Evolutionary conservation across 2,329 filamentous ascomycete genomes (phyloP).

Genomic region (Neoscytalidium dimidiatum): DNA sequence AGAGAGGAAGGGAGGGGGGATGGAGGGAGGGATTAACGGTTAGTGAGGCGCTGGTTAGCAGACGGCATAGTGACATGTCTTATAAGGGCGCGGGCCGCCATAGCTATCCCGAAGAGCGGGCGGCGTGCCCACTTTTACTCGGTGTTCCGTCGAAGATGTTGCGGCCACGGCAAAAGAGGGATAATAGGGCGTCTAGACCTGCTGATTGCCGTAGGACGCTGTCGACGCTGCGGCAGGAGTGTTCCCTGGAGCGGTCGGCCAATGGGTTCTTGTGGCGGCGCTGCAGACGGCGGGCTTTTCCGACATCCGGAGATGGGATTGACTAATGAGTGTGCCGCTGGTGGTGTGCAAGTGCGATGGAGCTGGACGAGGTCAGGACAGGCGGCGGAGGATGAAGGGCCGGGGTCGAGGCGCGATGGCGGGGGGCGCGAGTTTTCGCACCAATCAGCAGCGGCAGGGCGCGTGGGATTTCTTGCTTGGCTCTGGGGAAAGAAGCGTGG

Average conservation of each 20-base stretch:
- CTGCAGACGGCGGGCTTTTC: background rate
- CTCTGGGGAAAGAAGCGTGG: slow-evolving; percentile 31
- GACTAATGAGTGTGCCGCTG: slow-evolving; percentile 5
- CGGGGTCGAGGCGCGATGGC: background rate
- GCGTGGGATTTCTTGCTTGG: slow-evolving; percentile 28
- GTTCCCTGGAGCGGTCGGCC: background rate
- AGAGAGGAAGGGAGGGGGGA: background rate
- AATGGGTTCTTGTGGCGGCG: background rate
- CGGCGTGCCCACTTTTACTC: slow-evolving; percentile 31
- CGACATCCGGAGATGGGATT: background rate
- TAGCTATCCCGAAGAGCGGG: slow-evolving; percentile 33
- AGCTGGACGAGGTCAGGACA: background rate
- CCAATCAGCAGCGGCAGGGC: slow-evolving; percentile 22
- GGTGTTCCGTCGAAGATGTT: slow-evolving; percentile 11
- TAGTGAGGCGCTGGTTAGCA: background rate
- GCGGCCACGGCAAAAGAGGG: slow-evolving; percentile 2
- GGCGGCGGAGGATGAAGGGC: background rate
- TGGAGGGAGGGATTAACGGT: background rate
- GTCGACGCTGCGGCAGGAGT: background rate
- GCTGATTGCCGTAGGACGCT: background rate
- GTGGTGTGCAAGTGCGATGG: background rate
- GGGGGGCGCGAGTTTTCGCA: slow-evolving; percentile 11
- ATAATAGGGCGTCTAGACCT: slow-evolving; percentile 1
- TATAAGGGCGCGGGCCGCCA: slow-evolving; percentile 23
- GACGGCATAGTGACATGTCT: slow-evolving; percentile 20